Evolutionary conservation across 805 yeast genomes (phyloP).

Genomic region (Wickerhamomyces chaumierensis): DNA sequence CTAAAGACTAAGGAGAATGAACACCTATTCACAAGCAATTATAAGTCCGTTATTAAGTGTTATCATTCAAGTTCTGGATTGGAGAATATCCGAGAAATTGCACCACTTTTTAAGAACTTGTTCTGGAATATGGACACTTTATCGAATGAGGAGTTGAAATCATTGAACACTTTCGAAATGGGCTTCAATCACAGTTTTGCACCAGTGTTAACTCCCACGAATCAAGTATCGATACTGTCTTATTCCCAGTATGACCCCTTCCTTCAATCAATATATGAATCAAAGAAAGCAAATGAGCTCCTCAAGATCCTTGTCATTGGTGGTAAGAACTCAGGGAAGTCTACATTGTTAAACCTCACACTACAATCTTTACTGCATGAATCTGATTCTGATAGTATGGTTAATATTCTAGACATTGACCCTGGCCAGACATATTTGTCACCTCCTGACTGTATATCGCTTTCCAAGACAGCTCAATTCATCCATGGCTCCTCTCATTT

Average conservation of each 20-base stretch:
- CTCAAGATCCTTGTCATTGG: conserved; percentile 26
- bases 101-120: conserved; percentile 32
- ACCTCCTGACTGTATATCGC: conserved; percentile 58
- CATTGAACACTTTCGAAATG: conserved; percentile 14
- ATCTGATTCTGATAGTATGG: conserved; percentile 13
- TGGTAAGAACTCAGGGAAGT: conserved; percentile 73
- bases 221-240: conserved; percentile 12
- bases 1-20: conserved; percentile 22
- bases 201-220: conserved; percentile 19
- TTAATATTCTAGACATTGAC: conserved; percentile 63
- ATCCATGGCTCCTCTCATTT: conserved; percentile 25
- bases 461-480: conserved; percentile 25
- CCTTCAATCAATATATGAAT: conserved; percentile 26
- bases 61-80: conserved; percentile 30
- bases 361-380: conserved; percentile 33
- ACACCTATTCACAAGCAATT: conserved; percentile 28
- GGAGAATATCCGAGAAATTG: conserved; percentile 29
- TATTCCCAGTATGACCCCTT: conserved; percentile 25
- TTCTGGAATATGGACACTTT: conserved; percentile 20
- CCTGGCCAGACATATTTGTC: conserved; percentile 85
- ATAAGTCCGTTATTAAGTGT: conserved; percentile 31
- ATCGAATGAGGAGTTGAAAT: conserved; percentile 6
- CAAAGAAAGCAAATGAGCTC: conserved; percentile 19
- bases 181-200: conserved; percentile 28
- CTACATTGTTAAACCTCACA: conserved; percentile 51